Conservation (phyloP, 805 yeast genomes). For the Wickerhamiella slavikovae region DNA sequence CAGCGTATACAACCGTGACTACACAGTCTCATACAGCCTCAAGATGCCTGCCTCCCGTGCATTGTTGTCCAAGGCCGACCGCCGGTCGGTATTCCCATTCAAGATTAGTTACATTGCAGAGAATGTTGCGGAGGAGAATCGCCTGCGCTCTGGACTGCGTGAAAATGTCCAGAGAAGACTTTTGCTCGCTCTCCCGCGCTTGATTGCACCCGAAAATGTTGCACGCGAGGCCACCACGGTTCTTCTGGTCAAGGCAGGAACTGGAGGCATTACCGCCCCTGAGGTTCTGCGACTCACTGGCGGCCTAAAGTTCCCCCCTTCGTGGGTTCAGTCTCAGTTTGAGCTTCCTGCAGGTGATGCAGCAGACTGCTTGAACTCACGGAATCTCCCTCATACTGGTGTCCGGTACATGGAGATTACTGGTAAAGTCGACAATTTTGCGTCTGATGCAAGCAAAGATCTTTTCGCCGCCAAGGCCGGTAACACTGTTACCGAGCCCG, state of each 20-base stretch:
- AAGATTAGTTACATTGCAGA: slow-evolving; percentile 52
- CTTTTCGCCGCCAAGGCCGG: too few species aligned
- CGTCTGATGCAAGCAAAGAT: too few species aligned
- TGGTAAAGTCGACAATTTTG: background rate
- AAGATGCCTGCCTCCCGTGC: slow-evolving; percentile 56
- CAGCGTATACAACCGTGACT: slow-evolving; percentile 67
- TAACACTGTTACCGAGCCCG: background rate
- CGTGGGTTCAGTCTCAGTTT: slow-evolving; percentile 75
- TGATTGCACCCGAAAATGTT: slow-evolving; percentile 36
- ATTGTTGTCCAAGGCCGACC: slow-evolving; percentile 48
- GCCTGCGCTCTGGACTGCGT: slow-evolving; percentile 51
- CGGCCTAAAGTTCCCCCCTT: slow-evolving; percentile 42
- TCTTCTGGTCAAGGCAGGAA: slow-evolving; percentile 26
- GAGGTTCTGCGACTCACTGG: slow-evolving; percentile 69
- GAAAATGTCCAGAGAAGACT: slow-evolving; percentile 69
- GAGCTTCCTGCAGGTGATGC: slow-evolving; percentile 33
- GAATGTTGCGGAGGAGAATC: slow-evolving; percentile 34
- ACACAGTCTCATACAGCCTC: slow-evolving; percentile 58
- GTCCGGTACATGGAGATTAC: slow-evolving; percentile 16
- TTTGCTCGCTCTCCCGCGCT: slow-evolving; percentile 53
- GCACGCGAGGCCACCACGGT: slow-evolving; percentile 71
- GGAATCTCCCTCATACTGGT: slow-evolving; percentile 13
- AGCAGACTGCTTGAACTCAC: slow-evolving; percentile 12
- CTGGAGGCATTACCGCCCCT: slow-evolving; percentile 20
- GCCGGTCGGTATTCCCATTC: slow-evolving; percentile 77